Conservation (phyloP, 106 monocot genomes). For the Gastrodia elata region DNA sequence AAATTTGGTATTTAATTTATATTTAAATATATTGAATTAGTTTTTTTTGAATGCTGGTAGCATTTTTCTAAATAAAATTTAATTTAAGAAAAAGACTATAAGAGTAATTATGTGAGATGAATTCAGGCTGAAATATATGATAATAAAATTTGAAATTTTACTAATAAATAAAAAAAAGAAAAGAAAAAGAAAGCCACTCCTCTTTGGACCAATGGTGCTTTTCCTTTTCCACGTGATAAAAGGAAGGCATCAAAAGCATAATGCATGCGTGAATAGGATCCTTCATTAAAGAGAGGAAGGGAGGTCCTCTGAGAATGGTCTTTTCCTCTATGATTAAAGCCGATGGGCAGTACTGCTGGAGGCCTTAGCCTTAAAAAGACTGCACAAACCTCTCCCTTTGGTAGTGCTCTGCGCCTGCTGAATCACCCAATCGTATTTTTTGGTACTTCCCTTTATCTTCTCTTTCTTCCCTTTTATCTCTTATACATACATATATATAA, state of each 20-base stretch:
- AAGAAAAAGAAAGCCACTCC: not conserved
- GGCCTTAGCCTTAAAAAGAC: not conserved
- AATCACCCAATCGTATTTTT: slow-evolving; percentile 8
- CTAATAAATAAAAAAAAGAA: not conserved
- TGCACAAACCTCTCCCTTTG: slow-evolving; percentile 4
- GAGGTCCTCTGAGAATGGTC: not conserved
- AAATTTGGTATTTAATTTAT: no score
- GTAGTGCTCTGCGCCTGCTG: not conserved
- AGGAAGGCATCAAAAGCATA: slow-evolving; percentile 11
- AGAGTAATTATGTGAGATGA: no score
- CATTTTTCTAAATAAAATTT: no score
- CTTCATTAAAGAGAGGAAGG: not conserved
- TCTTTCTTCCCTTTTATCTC: not conserved
- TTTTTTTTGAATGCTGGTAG: no score
- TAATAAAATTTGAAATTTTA: no score
- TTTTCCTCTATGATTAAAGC: slow-evolving; percentile 6
- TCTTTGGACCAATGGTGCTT: slow-evolving; percentile 1
- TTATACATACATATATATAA: no score
- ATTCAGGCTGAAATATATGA: no score
- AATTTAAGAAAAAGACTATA: no score
- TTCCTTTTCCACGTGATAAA: slow-evolving; percentile 15
- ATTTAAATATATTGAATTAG: no score
- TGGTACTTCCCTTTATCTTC: slow-evolving; percentile 6
- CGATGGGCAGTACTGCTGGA: slow-evolving; percentile 4
- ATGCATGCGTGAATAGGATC: slow-evolving; percentile 11